phyloP scores from a whole-genome alignment of 179 eudicot genomes.

The Heliamphora pulchella region DNA sequence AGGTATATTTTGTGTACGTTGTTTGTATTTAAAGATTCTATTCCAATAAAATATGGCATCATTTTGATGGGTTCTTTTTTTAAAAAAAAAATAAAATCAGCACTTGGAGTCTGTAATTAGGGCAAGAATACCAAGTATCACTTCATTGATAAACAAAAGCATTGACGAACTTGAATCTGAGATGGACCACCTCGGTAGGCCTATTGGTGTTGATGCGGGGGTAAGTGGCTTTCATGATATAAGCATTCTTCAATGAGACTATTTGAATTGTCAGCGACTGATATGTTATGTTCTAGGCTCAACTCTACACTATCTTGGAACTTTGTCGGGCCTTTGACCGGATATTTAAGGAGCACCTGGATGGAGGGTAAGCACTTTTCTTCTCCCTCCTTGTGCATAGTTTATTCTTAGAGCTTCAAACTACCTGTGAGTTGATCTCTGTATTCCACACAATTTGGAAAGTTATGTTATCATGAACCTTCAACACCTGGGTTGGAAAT shows the following conservation, averaged over 20 bases:
- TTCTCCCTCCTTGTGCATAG: conserved; percentile 10
- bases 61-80: conserved; percentile 5
- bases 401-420: conserved; percentile 4
- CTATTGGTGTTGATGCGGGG: conserved; percentile 84
- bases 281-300: conserved; percentile 48
- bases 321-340: conserved; percentile 90
- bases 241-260: neutral
- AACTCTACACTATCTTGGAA: conserved; percentile 77
- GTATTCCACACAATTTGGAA: neutral
- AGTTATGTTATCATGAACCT: neutral
- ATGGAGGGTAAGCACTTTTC: conserved; percentile 67
- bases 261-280: conserved; percentile 13
- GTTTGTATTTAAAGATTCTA: neutral
- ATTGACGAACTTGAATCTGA: conserved; percentile 88
- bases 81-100: conserved; percentile 29
- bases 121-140: conserved; percentile 76
- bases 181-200: conserved; percentile 88
- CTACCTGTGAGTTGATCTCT: neutral
- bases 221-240: conserved; percentile 35
- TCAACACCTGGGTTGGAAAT: neutral
- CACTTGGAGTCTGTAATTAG: conserved; percentile 78
- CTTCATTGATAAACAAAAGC: conserved; percentile 67
- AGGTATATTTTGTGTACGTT: conserved; percentile 30
- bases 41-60: neutral
- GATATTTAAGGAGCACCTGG: conserved; percentile 86